Evolutionary conservation across 2,329 filamentous ascomycete genomes (phyloP).

Genomic region (Colletotrichum magnum): DNA sequence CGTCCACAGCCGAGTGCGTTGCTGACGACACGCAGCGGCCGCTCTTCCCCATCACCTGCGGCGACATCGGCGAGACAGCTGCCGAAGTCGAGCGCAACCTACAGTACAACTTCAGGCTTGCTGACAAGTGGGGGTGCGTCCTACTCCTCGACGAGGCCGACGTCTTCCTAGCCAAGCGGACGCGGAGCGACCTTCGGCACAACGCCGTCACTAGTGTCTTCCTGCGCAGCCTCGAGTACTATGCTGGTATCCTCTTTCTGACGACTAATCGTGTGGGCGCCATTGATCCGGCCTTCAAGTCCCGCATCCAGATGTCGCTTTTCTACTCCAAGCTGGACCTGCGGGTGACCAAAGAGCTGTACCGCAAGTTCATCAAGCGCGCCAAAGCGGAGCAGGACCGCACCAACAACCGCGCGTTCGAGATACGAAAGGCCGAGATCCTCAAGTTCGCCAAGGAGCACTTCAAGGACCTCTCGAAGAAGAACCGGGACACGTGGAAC

Average conservation of each 20-base stretch:
- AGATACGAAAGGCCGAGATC: slow-evolving; percentile 17
- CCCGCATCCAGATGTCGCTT: slow-evolving; percentile 62
- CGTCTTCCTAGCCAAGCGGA: slow-evolving; percentile 66
- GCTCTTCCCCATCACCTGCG: slow-evolving; percentile 24
- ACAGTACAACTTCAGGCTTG: slow-evolving; percentile 28
- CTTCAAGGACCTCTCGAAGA: background rate
- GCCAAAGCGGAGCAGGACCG: slow-evolving; percentile 26
- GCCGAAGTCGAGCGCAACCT: slow-evolving; percentile 38
- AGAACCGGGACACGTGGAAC: slow-evolving; percentile 39
- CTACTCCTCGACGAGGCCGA: slow-evolving; percentile 29
- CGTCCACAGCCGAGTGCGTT: slow-evolving; percentile 6
- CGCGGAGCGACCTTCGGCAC: slow-evolving; percentile 62
- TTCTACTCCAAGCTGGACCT: slow-evolving; percentile 52
- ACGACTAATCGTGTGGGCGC: slow-evolving; percentile 61
- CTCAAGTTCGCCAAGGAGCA: slow-evolving; percentile 27
- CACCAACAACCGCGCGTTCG: background rate
- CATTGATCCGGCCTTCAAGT: slow-evolving; percentile 63
- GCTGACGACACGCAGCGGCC: slow-evolving; percentile 4
- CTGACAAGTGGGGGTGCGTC: slow-evolving; percentile 38
- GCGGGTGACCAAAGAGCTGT: slow-evolving; percentile 23
- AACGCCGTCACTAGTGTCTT: slow-evolving; percentile 49
- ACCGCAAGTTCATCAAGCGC: slow-evolving; percentile 28
- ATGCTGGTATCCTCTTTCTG: slow-evolving; percentile 62
- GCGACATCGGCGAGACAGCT: slow-evolving; percentile 39
- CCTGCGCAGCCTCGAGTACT: slow-evolving; percentile 60